Evolutionary conservation across 441 rosid species (phyloP), one percentile per base, ranked within the genome.

Genomic region (Rhodomyrtus psidioides): DNA sequence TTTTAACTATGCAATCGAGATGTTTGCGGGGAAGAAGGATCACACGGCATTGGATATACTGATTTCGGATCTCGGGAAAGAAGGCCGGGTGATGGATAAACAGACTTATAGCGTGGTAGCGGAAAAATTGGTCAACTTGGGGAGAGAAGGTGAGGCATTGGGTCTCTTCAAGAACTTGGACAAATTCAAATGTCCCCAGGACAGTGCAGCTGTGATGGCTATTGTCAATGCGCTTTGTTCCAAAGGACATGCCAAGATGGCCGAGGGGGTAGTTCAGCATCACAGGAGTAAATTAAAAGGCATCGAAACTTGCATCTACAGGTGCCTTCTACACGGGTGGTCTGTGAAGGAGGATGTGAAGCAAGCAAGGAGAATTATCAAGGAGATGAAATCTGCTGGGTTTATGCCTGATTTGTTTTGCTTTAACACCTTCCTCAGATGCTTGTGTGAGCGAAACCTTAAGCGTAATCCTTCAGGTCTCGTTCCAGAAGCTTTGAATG

Each of bases 121-220:
- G 21, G 96, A 95, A 87, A 88, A 92, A 26, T 86, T 96, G 86
- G 97, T 96, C 90, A 93, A 91, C 86, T 83, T 93, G 65, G 96
- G 96, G 86, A 94, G 90, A 85, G 96, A 96, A 88, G 98, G 94
- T 6, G 96, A 95, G 82, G 98, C 99, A 15, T 89, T 93, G 90
- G 97, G 98, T 30, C 90, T 96, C 85, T 96, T 95, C 90, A 96
- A 95, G 94, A 95, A 93, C 87, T 90, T 96, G 89, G 93, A 95
- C 74, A 95, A 93, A 91, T 94, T 94, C 90, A 92, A 91, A 16
- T 95, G 98, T 87, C 88, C 91, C 0, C 95, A 85, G 88, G 95
- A 95, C 87, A 23, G 92, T 86, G 90, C 81, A 57, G 90, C 94
- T 5, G 92, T 95, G 70, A 86, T 90, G 65, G 92, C 97, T 82